Conservation (phyloP, 805 yeast genomes). For the Huiozyma sinensis region DNA sequence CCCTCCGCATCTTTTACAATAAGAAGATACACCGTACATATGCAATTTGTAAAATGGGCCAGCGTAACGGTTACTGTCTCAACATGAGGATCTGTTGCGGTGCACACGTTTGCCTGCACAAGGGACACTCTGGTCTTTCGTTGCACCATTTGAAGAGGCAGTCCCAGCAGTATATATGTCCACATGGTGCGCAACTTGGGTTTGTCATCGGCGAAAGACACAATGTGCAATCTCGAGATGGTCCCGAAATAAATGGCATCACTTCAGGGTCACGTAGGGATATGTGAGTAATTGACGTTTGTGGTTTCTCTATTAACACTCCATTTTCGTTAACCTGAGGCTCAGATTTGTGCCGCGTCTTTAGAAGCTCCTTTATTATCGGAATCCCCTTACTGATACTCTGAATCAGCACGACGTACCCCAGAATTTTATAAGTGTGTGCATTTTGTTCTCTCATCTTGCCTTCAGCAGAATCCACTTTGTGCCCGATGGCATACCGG, state of each 20-base stretch:
- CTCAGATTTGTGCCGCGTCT: not conserved
- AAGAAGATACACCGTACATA: not conserved
- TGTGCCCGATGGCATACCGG: conserved; percentile 67
- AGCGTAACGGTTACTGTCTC: not conserved
- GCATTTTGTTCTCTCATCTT: conserved; percentile 28
- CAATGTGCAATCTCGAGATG: conserved; percentile 69
- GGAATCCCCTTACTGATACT: conserved; percentile 32
- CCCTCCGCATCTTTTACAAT: not conserved
- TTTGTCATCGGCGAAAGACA: conserved; percentile 71
- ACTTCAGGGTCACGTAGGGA: conserved; percentile 46
- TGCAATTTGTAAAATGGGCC: too few relatives aligned
- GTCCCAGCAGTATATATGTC: conserved; percentile 88
- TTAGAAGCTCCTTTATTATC: not conserved
- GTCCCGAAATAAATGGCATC: conserved; percentile 59
- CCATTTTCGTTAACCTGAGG: not conserved
- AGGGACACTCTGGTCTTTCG: conserved; percentile 81
- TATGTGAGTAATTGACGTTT: conserved; percentile 18
- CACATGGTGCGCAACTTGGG: conserved; percentile 84
- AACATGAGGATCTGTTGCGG: conserved; percentile 40
- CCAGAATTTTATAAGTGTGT: conserved; percentile 62
- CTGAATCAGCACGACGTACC: conserved; percentile 48
- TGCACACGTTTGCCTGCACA: conserved; percentile 62
- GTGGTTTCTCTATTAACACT: too few relatives aligned
- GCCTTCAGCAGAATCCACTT: conserved; percentile 30
- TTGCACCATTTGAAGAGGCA: conserved; percentile 86